Conservation (phyloP, 768 basidiomycete species). For the Cystofilobasidium capitatum region DNA sequence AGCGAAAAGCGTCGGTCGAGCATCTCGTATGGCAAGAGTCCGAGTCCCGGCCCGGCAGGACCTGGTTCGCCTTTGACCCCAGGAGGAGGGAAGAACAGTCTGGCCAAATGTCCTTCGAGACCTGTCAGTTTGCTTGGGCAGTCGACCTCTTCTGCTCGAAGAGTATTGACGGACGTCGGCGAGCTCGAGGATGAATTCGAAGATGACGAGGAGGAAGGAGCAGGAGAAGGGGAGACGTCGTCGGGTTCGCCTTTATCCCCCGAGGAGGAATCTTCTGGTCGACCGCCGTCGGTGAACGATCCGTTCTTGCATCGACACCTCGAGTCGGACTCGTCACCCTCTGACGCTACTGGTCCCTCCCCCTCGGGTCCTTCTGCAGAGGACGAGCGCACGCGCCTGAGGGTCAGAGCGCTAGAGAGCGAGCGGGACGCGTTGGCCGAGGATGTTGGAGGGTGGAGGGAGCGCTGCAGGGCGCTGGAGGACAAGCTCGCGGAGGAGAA, state of each 20-base stretch:
- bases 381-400: conserved; percentile 31
- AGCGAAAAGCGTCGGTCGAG: not conserved
- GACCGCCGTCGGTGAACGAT: not conserved
- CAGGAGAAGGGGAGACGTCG: conserved; percentile 2
- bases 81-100: not conserved
- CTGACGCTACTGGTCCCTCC: not conserved
- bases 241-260: not conserved
- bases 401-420: conserved; percentile 67
- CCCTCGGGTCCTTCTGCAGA: not conserved
- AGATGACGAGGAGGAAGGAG: not conserved
- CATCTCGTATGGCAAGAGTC: conserved; percentile 4
- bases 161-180: conserved; percentile 19
- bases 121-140: conserved; percentile 4
- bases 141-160: conserved; percentile 1
- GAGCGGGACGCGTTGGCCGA: conserved; percentile 81
- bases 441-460: conserved; percentile 80
- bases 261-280: not conserved
- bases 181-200: conserved; percentile 12
- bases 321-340: not conserved
- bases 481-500: conserved; percentile 57
- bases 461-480: conserved; percentile 65
- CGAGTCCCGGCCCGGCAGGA: not conserved
- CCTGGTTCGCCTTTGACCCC: not conserved
- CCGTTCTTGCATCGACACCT: conserved; percentile 3
- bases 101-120: conserved; percentile 17